phyloP scores from a whole-genome alignment of 148 eudicot genomes.

The Polygonum maritimum region DNA sequence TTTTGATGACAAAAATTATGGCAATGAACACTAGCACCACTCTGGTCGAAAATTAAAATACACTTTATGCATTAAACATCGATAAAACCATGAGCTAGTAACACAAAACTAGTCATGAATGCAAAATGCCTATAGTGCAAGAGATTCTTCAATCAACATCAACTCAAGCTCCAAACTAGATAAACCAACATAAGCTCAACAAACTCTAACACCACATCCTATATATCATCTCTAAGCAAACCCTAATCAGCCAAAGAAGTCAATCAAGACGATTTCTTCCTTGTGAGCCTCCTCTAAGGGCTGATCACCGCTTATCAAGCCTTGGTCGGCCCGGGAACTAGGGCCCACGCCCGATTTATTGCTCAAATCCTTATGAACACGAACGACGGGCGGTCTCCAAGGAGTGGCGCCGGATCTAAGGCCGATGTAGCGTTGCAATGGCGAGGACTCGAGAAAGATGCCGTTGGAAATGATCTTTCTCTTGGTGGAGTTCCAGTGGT shows the following conservation, averaged over 20 bases:
- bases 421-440: neutral
- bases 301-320: neutral
- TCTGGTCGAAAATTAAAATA: too few relatives aligned
- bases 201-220: neutral
- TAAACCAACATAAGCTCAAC: neutral
- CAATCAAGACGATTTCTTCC: neutral
- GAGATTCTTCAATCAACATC: neutral
- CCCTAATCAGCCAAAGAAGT: neutral
- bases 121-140: too few relatives aligned
- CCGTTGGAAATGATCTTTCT: neutral
- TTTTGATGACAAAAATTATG: too few relatives aligned
- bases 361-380: neutral
- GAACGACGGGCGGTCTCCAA: neutral
- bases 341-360: neutral
- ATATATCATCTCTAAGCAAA: neutral
- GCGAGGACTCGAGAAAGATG: slow-evolving; percentile 1
- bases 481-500: slow-evolving; percentile 9
- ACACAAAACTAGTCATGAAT: too few relatives aligned
- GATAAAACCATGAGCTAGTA: too few relatives aligned
- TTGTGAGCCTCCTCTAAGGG: neutral
- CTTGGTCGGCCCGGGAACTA: neutral
- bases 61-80: too few relatives aligned
- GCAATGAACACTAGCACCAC: too few relatives aligned
- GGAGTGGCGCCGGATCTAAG: neutral
- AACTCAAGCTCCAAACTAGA: neutral